Evolutionary conservation across 768 basidiomycete genomes (phyloP).

Genomic region (Phaeotremella fagi): DNA sequence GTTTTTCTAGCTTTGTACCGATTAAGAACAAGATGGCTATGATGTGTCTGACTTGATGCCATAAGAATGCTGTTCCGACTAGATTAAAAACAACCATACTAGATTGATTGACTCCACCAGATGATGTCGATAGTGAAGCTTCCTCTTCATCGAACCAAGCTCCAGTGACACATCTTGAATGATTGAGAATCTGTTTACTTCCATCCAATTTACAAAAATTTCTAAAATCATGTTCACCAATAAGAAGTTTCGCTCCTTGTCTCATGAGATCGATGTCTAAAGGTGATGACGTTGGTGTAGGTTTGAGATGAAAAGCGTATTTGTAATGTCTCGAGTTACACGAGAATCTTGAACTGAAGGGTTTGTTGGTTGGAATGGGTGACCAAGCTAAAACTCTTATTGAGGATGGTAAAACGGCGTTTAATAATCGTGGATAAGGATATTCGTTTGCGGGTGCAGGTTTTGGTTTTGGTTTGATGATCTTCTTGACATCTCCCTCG

Average conservation of each 20-base stretch:
- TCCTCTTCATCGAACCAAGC: slow-evolving; percentile 54
- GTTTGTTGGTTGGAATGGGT: slow-evolving; percentile 58
- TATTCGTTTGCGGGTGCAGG: slow-evolving; percentile 54
- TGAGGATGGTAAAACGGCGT: slow-evolving; percentile 78
- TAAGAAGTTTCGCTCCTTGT: slow-evolving; percentile 62
- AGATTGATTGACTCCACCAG: slow-evolving; percentile 10
- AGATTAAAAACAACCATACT: slow-evolving; percentile 73
- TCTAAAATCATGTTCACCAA: slow-evolving; percentile 91
- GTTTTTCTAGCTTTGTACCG: slow-evolving; percentile 71
- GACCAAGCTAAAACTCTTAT: slow-evolving; percentile 94
- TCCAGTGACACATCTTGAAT: slow-evolving; percentile 62
- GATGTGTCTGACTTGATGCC: slow-evolving; percentile 94
- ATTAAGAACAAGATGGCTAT: slow-evolving; percentile 86
- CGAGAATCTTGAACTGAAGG: slow-evolving; percentile 82
- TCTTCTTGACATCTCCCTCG: not conserved
- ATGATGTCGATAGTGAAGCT: no score
- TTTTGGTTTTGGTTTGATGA: slow-evolving; percentile 1
- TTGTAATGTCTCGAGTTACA: slow-evolving; percentile 91
- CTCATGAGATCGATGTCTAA: slow-evolving; percentile 74
- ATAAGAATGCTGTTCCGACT: slow-evolving; percentile 80
- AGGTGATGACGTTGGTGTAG: slow-evolving; percentile 41
- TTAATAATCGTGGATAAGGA: slow-evolving; percentile 73
- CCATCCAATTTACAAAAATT: slow-evolving; percentile 93
- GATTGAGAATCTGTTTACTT: slow-evolving; percentile 80
- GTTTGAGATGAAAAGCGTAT: slow-evolving; percentile 75